Conservation (phyloP, 2,329 filamentous ascomycete species). For the Ophiostoma fasciatum region DNA sequence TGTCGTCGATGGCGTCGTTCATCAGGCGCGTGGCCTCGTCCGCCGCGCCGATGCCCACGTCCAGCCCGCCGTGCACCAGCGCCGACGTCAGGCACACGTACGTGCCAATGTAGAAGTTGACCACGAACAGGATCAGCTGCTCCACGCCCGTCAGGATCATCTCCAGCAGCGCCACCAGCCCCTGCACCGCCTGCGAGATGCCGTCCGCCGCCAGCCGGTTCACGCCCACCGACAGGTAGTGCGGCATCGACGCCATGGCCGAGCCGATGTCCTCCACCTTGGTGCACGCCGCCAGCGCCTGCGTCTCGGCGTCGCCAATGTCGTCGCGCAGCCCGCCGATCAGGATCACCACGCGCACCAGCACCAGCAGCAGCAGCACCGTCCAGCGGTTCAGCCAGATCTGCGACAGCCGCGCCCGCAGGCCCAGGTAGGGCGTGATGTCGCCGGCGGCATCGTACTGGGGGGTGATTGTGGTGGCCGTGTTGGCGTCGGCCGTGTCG, state of each 20-base stretch:
- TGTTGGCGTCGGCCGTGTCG: conserved; percentile 20
- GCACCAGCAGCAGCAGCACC: conserved; percentile 69
- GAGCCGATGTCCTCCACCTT: conserved; percentile 88
- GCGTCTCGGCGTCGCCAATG: conserved; percentile 57
- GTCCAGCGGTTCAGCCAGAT: conserved; percentile 98
- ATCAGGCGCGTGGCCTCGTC: conserved; percentile 30
- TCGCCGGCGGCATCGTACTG: conserved; percentile 44
- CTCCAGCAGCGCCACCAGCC: conserved; percentile 62
- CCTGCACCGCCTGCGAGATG: conserved; percentile 67
- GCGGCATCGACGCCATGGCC: conserved; percentile 94
- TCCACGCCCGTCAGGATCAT: conserved; percentile 73
- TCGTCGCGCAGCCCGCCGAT: conserved; percentile 58
- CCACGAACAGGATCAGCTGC: conserved; percentile 77
- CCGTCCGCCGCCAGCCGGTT: conserved; percentile 72
- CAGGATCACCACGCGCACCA: conserved; percentile 66
- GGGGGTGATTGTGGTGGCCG: conserved; percentile 3
- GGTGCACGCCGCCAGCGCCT: conserved; percentile 80
- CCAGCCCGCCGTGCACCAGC: conserved; percentile 63
- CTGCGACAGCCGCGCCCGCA: conserved; percentile 81
- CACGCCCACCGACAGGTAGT: conserved; percentile 80
- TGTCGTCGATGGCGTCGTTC: conserved; percentile 34
- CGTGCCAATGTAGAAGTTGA: conserved; percentile 80
- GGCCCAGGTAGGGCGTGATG: conserved; percentile 81
- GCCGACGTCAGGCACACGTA: conserved; percentile 83
- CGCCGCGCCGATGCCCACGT: conserved; percentile 39